Evolutionary conservation across 768 basidiomycete species (phyloP).

Genomic region (Jaapia argillacea): DNA sequence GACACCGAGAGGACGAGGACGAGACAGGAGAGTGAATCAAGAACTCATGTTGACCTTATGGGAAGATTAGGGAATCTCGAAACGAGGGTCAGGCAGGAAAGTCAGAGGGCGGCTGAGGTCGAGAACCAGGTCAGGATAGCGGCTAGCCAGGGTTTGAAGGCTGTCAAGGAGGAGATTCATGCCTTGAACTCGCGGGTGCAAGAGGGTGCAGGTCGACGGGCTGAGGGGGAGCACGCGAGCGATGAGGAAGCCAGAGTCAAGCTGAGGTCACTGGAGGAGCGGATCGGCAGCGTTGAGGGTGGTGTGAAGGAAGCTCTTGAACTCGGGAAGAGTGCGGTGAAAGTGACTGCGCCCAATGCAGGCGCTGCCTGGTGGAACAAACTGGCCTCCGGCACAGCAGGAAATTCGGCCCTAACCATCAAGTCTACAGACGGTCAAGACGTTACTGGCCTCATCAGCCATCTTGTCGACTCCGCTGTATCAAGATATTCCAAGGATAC

Average conservation of each 20-base stretch:
- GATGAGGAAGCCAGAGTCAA: slow-evolving; percentile 52
- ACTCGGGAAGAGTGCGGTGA: slow-evolving; percentile 36
- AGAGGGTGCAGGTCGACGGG: neutral
- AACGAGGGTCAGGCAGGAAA: slow-evolving; percentile 37
- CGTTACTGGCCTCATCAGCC: slow-evolving; percentile 55
- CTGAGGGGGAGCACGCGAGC: slow-evolving; percentile 8
- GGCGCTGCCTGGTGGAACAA: slow-evolving; percentile 66
- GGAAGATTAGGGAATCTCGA: slow-evolving; percentile 50
- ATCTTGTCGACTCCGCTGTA: slow-evolving; percentile 72
- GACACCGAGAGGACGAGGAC: slow-evolving; percentile 41
- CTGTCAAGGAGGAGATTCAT: slow-evolving; percentile 47
- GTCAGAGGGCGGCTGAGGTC: slow-evolving; percentile 36
- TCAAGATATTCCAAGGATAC: slow-evolving; percentile 63
- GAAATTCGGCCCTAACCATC: slow-evolving; percentile 36
- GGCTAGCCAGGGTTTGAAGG: slow-evolving; percentile 34
- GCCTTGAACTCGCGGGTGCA: slow-evolving; percentile 33
- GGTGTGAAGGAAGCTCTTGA: slow-evolving; percentile 68
- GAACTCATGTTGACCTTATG: slow-evolving; percentile 39
- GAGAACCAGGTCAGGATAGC: slow-evolving; percentile 37
- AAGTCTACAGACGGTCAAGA: slow-evolving; percentile 72
- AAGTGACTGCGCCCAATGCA: slow-evolving; percentile 27
- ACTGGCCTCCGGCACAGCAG: slow-evolving; percentile 30
- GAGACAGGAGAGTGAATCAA: slow-evolving; percentile 43
- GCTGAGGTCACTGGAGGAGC: slow-evolving; percentile 50
- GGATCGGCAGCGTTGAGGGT: slow-evolving; percentile 49